phyloP scores from a whole-genome alignment of 495 filamentous ascomycete genomes.

The Penicillium cataractarum region DNA sequence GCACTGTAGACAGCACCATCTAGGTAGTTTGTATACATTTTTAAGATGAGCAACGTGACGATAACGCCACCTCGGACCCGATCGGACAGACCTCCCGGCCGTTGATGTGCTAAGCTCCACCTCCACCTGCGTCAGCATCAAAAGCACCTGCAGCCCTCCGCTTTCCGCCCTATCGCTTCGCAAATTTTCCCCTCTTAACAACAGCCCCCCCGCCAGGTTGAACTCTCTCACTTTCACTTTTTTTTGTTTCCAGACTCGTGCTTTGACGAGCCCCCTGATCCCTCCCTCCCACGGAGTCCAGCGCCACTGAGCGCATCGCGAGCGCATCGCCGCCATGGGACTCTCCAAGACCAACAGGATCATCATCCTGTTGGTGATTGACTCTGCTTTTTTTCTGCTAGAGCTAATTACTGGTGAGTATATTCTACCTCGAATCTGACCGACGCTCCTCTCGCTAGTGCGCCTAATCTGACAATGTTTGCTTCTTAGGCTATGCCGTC shows the following conservation, averaged over 20 bases:
- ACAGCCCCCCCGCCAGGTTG: background rate
- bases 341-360: slow-evolving; percentile 94
- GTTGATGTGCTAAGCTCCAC: background rate
- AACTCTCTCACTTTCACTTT: background rate
- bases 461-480: slow-evolving; percentile 17
- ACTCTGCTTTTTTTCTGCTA: slow-evolving; percentile 84
- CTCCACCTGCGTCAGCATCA: slow-evolving; percentile 7
- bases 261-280: slow-evolving; percentile 1
- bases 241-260: background rate
- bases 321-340: slow-evolving; percentile 60
- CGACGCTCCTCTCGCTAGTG: background rate
- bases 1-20: background rate
- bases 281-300: slow-evolving; percentile 15
- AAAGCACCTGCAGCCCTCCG: slow-evolving; percentile 3
- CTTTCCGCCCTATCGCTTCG: slow-evolving; percentile 4
- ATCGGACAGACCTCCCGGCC: slow-evolving; percentile 22
- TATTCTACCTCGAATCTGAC: background rate
- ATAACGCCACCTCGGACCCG: slow-evolving; percentile 25
- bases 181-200: slow-evolving; percentile 10
- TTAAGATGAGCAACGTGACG: background rate
- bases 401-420: slow-evolving; percentile 76
- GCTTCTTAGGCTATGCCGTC: slow-evolving; percentile 67
- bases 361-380: slow-evolving; percentile 87
- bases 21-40: background rate
- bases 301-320: slow-evolving; percentile 38